Base-by-base conservation (phyloP, 768 basidiomycete genomes). In the Sarcodon sp. region DNA sequence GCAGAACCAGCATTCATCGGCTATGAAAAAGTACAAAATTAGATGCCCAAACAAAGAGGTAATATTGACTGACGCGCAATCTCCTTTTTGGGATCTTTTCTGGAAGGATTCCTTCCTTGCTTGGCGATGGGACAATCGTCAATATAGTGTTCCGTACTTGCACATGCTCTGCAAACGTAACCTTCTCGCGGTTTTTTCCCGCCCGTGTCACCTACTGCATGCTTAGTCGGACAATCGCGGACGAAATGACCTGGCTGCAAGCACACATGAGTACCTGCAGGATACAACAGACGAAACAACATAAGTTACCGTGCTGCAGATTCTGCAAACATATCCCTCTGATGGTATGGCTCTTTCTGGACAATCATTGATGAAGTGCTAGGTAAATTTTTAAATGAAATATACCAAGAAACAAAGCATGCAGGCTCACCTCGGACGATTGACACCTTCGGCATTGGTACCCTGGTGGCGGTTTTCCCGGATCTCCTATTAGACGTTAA, bases 1-100 rank as follows among this genome's bases (percentile, higher is more conserved):
- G 62, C 96, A 99, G 68, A 99, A 98, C 94, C 94, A 98, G 64
- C 94, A 97, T 62, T 92, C 87, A 48, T 87, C 87, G 54, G 90
- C 88, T 89, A 59, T 43, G 53, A 27, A 50, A 48, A 35, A 31
- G 8, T 11, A 32, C 9, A 15, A 41, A 13, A 38, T 13, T 32
- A 34, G 33, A 34, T 43, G 35, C 35, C 10, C 8, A 16, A 32
- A 8, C 7, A 32, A n/a, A 7, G n/a, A 39, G 11, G 33, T 21
- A 18, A 3, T 34, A n/a, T 9, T 21, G 12, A 69, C 84, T 56
- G 58, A 90, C 88, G 85, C 50, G 71, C 76, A 47, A 93, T 88
- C 60, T 91, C 89, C 64, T 79, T 92, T 37, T 69, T 75, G 32
- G 75, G 83, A 32, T 68, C 54, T 51, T 66, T 67, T 50, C 66